Conservation (phyloP, 1,139 yeast species). For the Pichia sp. region DNA sequence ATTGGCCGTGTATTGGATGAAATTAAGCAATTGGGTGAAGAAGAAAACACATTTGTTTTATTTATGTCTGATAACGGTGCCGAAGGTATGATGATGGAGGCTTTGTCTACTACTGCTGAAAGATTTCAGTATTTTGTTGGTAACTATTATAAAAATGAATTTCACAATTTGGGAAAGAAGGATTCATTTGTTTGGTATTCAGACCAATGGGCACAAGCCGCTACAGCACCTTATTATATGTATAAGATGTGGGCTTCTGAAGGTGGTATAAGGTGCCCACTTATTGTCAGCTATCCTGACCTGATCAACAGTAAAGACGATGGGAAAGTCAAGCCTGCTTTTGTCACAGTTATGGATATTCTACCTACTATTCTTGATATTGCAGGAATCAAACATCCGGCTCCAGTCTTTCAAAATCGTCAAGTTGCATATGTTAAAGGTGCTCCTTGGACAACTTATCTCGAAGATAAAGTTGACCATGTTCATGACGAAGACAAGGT, state of each 20-base stretch:
- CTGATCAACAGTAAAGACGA: slow-evolving; percentile 20
- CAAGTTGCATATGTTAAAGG: slow-evolving; percentile 40
- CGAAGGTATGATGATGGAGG: slow-evolving; percentile 54
- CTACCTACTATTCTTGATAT: slow-evolving; percentile 50
- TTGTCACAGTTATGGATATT: slow-evolving; percentile 55
- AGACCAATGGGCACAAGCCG: slow-evolving; percentile 62
- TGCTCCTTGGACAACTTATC: slow-evolving; percentile 38
- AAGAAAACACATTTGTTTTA: slow-evolving; percentile 47
- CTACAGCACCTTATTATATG: slow-evolving; percentile 52
- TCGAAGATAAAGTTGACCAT: slow-evolving; percentile 28
- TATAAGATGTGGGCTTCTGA: slow-evolving; percentile 49
- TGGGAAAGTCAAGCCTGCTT: slow-evolving; percentile 33
- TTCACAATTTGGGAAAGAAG: slow-evolving; percentile 45
- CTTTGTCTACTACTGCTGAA: slow-evolving; percentile 40
- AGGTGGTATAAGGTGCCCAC: slow-evolving; percentile 55
- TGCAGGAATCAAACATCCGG: slow-evolving; percentile 43
- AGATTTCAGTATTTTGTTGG: slow-evolving; percentile 31
- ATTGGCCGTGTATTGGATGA: slow-evolving; percentile 44
- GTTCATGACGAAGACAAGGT: slow-evolving; percentile 45
- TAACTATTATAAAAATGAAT: slow-evolving; percentile 39
- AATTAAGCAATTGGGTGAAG: slow-evolving; percentile 38
- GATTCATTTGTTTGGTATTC: slow-evolving; percentile 51
- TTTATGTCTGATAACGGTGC: slow-evolving; percentile 63
- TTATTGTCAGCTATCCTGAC: slow-evolving; percentile 42
- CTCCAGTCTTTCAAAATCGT: slow-evolving; percentile 38